phyloP scores from a whole-genome alignment of 176 grass and related monocot species.

The Carex scoparia region DNA sequence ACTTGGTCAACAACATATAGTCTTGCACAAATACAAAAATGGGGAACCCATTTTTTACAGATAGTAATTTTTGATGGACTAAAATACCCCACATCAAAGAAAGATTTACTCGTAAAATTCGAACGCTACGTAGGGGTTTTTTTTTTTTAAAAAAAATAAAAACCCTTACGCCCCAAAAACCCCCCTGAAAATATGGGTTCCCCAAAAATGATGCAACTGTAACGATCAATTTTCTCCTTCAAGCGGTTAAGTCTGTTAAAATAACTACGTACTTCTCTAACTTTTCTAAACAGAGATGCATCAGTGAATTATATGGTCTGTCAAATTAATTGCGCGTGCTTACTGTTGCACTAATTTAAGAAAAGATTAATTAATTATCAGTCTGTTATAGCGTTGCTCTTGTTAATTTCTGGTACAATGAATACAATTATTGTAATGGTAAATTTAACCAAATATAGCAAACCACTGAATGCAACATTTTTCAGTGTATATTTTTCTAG shows the following conservation, averaged over 20 bases:
- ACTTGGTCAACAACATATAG: not conserved
- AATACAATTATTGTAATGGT: not conserved
- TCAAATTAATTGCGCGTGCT: not conserved
- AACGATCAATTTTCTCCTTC: not conserved
- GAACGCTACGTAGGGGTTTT: no score
- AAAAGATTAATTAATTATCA: not conserved
- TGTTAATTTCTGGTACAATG: not conserved
- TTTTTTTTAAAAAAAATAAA: no score
- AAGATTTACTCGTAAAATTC: no score
- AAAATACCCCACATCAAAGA: no score
- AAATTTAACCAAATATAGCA: conserved; percentile 7
- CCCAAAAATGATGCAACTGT: not conserved
- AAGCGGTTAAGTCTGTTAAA: not conserved
- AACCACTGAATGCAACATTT: not conserved
- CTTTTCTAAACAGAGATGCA: not conserved
- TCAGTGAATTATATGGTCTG: not conserved
- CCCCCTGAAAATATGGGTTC: no score
- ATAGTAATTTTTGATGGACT: no score
- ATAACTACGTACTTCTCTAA: not conserved
- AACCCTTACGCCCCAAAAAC: no score
- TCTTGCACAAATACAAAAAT: not conserved
- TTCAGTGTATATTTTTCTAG: not conserved
- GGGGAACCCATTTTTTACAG: no score
- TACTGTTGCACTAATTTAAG: conserved; percentile 4
- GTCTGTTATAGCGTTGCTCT: not conserved